These are phyloP conservation scores for Halenospora varia DNA, from an alignment of 495 filamentous ascomycete species.

Conservation along the genomic window DNA sequence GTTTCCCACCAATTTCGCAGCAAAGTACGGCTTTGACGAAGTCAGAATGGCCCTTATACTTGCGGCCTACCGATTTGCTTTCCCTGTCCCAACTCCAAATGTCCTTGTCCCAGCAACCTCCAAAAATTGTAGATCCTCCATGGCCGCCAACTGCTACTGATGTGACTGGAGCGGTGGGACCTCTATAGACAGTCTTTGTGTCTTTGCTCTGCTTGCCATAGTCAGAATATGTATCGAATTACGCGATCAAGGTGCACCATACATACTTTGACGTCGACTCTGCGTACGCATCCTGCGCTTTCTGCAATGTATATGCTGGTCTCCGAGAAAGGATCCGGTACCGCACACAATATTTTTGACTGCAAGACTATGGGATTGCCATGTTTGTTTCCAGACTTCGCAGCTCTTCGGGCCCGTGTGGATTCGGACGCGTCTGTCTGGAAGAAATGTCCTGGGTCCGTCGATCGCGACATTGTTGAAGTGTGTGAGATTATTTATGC, in stretches of 20 bases:
- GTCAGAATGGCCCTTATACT: conserved; percentile 77
- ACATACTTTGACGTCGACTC: conserved; percentile 74
- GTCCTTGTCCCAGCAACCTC: conserved; percentile 89
- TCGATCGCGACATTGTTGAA: conserved; percentile 57
- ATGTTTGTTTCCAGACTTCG: conserved; percentile 77
- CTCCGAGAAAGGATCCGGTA: conserved; percentile 59
- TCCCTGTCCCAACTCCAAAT: conserved; percentile 77
- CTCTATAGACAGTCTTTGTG: conserved; percentile 52
- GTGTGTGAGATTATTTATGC: not conserved
- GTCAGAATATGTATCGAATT: conserved; percentile 2
- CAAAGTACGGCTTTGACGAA: conserved; percentile 81
- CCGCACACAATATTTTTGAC: conserved; percentile 80
- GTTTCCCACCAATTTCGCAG: conserved; percentile 48
- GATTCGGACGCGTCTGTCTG: conserved; percentile 78
- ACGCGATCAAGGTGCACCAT: conserved; percentile 20
- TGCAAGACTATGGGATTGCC: conserved; percentile 76
- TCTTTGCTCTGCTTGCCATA: conserved; percentile 14
- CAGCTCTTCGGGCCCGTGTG: conserved; percentile 64
- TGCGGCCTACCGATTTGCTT: conserved; percentile 32
- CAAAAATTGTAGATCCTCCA: conserved; percentile 61
- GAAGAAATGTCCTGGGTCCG: conserved; percentile 75
- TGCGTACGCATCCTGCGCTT: conserved; percentile 71
- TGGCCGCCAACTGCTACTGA: conserved; percentile 64
- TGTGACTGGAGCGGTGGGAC: conserved; percentile 74
- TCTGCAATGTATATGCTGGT: conserved; percentile 75